A percentile compares a stretch with the other conserved stretches of the same genome.
Evolutionary conservation across 1,284 basidiomycete genomes (phyloP).

Genomic region (Macrocybe sp.): DNA sequence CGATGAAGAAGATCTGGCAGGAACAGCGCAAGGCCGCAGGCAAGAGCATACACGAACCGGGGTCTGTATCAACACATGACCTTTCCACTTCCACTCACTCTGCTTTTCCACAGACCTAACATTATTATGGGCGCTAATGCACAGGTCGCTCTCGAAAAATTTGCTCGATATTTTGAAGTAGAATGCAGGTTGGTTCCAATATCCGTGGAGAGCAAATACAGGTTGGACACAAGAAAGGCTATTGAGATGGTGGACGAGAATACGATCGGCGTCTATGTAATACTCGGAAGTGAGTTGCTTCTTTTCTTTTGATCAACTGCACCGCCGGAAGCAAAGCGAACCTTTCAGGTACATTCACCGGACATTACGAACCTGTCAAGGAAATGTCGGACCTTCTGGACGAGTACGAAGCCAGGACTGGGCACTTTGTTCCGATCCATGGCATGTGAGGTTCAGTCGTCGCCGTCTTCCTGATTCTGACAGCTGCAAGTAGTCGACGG

Average conservation of each 20-base stretch:
- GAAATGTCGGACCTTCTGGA: conserved; percentile 85
- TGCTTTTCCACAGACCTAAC: conserved; percentile 43
- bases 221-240: conserved; percentile 79
- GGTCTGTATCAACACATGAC: conserved; percentile 20
- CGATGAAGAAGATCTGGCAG: conserved; percentile 96
- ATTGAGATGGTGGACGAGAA: conserved; percentile 92
- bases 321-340: conserved; percentile 1
- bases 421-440: conserved; percentile 81
- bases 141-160: conserved; percentile 87
- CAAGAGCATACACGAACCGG: conserved; percentile 83
- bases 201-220: conserved; percentile 71
- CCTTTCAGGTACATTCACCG: conserved; percentile 75
- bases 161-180: conserved; percentile 90
- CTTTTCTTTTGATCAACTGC: background rate
- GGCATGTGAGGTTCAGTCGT: conserved; percentile 31
- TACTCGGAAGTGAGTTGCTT: conserved; percentile 55
- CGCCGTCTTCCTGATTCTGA: background rate
- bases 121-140: conserved; percentile 82
- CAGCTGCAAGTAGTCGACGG: conserved; percentile 50
- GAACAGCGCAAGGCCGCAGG: conserved; percentile 81
- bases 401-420: conserved; percentile 80
- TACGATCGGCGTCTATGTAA: conserved; percentile 81
- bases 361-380: conserved; percentile 89
- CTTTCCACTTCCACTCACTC: background rate
- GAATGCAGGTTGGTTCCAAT: conserved; percentile 81